Evolutionary conservation across 345 rosid genomes (phyloP).

Genomic region (Arabis alpina): DNA sequence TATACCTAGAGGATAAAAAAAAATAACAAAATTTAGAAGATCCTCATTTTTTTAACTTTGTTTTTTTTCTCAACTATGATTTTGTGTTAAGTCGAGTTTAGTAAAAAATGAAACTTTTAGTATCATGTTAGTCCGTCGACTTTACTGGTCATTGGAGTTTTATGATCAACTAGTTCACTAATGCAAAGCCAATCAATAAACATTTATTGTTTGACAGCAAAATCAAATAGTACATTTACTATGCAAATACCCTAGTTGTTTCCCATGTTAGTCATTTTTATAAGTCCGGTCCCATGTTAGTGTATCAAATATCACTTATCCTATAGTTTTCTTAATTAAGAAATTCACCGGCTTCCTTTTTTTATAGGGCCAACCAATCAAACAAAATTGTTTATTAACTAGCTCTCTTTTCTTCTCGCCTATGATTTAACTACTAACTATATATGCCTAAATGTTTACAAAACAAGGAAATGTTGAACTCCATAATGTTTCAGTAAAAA

Average conservation of each 20-base stretch:
- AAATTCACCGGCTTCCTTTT: conserved; percentile 39
- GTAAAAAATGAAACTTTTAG: neutral
- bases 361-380: conserved; percentile 19
- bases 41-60: neutral
- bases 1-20: no score
- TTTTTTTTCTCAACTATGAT: no score
- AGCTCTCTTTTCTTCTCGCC: no score
- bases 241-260: conserved; percentile 37
- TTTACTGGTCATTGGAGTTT: conserved; percentile 14
- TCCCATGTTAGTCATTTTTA: conserved; percentile 38
- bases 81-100: neutral
- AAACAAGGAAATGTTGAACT: no score
- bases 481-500: no score
- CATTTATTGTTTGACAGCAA: conserved; percentile 21
- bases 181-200: conserved; percentile 10
- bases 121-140: conserved; percentile 21
- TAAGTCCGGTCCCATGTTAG: conserved; percentile 36
- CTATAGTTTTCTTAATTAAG: conserved; percentile 20
- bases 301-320: conserved; percentile 42
- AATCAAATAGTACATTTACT: conserved; percentile 28
- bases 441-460: no score
- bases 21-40: neutral
- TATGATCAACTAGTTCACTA: conserved; percentile 9
- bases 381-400: conserved; percentile 18
- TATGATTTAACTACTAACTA: no score